phyloP scores from a whole-genome alignment of 164 flowering plant species.

The Brasenia schreberi region DNA sequence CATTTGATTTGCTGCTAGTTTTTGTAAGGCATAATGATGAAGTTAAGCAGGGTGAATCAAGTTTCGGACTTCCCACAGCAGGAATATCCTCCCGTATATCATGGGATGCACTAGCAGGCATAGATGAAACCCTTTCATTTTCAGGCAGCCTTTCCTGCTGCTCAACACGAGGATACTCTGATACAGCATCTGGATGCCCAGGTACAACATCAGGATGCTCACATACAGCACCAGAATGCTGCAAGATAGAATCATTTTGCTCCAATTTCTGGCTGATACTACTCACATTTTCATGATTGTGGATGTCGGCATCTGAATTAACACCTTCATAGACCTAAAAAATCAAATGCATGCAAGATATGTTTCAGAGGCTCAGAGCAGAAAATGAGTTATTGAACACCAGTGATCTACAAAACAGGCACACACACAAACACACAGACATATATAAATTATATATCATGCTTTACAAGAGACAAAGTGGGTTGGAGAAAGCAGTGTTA shows the following conservation, averaged over 20 bases:
- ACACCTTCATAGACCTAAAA: conserved; percentile 24
- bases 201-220: conserved; percentile 13
- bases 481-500: no score
- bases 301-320: conserved; percentile 22
- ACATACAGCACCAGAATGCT: conserved; percentile 12
- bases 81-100: conserved; percentile 11
- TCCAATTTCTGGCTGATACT: conserved; percentile 10
- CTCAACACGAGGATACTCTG: conserved; percentile 12
- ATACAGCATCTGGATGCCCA: conserved; percentile 6
- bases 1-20: conserved; percentile 7
- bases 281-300: conserved; percentile 14
- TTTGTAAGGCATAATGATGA: conserved; percentile 1
- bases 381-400: no score
- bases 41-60: background rate
- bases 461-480: no score
- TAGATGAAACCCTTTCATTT: conserved; percentile 4
- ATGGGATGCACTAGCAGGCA: conserved; percentile 8
- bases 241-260: conserved; percentile 1
- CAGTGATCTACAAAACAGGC: no score
- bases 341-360: background rate
- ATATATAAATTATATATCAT: no score
- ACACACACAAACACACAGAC: no score
- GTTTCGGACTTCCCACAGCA: conserved; percentile 15
- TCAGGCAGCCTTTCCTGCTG: conserved; percentile 1
- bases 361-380: no score